Base-by-base conservation (phyloP, 495 filamentous ascomycete species). In the Penicillium lividum region DNA sequence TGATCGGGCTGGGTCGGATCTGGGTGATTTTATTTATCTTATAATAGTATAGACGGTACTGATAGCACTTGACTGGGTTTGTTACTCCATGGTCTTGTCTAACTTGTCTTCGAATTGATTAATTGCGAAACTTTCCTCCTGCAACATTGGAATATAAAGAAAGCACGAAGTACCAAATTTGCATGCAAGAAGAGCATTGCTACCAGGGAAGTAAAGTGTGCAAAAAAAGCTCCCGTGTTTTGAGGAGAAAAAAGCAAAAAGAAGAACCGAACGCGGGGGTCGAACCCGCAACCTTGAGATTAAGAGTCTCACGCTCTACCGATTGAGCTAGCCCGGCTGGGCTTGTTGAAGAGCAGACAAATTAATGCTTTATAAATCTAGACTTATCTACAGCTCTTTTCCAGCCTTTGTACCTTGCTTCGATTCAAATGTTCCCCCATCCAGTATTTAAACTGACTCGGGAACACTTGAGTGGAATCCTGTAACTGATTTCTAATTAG, bases 281-380 rank as follows among this genome's bases (percentile, higher is more conserved):
- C 77, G 77, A 81, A 82, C 78, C 79, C 77, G 71, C 78, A 81
- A 72, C 78, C 78, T 81, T 80, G 75, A 80, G 79, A 80, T 82
- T 84, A 84, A 82, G 78, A 82, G 76, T 74, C 74, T 79, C 76
- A 83, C 80, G 80, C 80, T 83, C 80, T 83, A 77, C 76, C 77
- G 74, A 80, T 79, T 80, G 80, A 83, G 73, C 74, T 84, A 84
- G 77, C 79, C 77, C 62, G 71, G 74, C 70, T 63, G 62, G 62
- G 67, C 53, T 76, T 65, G 63, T 65, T 67, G 58, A 22, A 57
- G 9, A 36, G 3, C 0, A 0, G 3, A 1, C 2, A 2, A 42
- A 0, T 44, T 61, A 16, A 38, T 49, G 27, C 16, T 40, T 28
- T 10, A 66, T 63, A 53, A 68, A 25, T 16, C 29, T 46, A 40